A percentile compares a stretch with the other conserved stretches of the same genome.
These are phyloP conservation scores for Diversispora eburnea DNA, from an alignment of 192 early-diverging fungal genomes.

Conservation along the genomic window DNA sequence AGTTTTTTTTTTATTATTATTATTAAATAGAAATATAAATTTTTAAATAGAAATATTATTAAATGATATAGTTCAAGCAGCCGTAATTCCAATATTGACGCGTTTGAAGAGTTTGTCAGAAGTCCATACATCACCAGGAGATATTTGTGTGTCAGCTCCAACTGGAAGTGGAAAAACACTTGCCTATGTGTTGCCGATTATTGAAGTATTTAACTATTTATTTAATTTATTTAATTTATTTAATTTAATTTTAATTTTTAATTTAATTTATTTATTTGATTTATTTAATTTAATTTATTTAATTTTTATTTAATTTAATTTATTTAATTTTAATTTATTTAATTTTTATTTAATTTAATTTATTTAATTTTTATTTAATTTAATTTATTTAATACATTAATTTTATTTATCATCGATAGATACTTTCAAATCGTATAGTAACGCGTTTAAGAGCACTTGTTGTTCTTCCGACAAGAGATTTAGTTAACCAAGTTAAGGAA, in stretches of 20 bases:
- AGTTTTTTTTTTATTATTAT: not conserved
- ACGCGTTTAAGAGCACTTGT: constrained; percentile 82
- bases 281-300: not conserved
- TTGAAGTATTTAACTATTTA: constrained; percentile 58
- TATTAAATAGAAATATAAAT: not conserved
- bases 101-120: constrained; percentile 60
- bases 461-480: constrained; percentile 90
- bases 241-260: not conserved
- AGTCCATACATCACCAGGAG: constrained; percentile 73
- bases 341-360: not conserved
- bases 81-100: constrained; percentile 78
- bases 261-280: not conserved
- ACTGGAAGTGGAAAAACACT: constrained; percentile 97
- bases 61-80: constrained; percentile 67
- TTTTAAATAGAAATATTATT: not conserved
- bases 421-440: constrained; percentile 68
- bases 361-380: not conserved
- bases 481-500: constrained; percentile 85
- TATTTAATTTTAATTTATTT: not conserved
- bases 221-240: too few species aligned
- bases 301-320: not conserved
- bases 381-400: too few species aligned
- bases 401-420: constrained; percentile 37
- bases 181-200: constrained; percentile 91
- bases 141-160: constrained; percentile 90